Evolutionary conservation across 768 basidiomycete genomes (phyloP), one percentile per base, ranked within the genome.

Genomic region (Termitomyces sp.): DNA sequence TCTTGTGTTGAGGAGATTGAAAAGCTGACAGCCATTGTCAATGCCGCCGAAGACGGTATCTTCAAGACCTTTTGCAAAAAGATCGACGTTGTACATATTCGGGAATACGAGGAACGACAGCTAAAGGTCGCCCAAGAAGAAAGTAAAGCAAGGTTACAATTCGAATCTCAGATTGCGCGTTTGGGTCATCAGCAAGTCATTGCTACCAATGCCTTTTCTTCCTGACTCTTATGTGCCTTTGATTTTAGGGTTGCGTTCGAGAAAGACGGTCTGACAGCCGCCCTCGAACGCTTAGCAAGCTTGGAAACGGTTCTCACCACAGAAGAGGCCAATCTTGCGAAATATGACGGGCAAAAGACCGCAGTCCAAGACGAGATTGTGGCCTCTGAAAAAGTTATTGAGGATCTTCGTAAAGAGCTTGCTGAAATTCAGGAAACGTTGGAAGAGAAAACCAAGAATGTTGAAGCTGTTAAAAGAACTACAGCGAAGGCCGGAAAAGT

Each of bases 61-160:
- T 98, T 96, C 69, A 77, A 73, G 1, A 72, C 75, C 3, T 98
- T 99, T 76, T 98, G 96, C 70, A 71, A 74, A 42, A 83, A 85
- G 66, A 94, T 98, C 65, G 83, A 86, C 10, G 88, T 97, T 7
- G 71, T 76, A 15, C 87, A 87, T 73, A 94, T 99, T 64, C 86
- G 96, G 32, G 93, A 96, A 66, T 99, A 96, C 70, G 96, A 98
- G 73, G 91, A 94, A 70, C 86, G 90, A 25, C 94, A 96, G 69
- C 78, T 98, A 36, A 91, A 89, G 72, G 84, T 92, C 29, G 93
- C 92, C 0, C 89, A 94, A 72, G 91, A 92, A 67, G 94, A 94
- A 72, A 91, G 85, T 68, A 92, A 91, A 66, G 91, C 91, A 8
- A 78, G 92, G 60, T 75, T 95, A 65, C 83, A 89, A 51, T 96